Evolutionary conservation across 1,139 yeast species (phyloP).

Genomic region (Debaryomyces sp.): DNA sequence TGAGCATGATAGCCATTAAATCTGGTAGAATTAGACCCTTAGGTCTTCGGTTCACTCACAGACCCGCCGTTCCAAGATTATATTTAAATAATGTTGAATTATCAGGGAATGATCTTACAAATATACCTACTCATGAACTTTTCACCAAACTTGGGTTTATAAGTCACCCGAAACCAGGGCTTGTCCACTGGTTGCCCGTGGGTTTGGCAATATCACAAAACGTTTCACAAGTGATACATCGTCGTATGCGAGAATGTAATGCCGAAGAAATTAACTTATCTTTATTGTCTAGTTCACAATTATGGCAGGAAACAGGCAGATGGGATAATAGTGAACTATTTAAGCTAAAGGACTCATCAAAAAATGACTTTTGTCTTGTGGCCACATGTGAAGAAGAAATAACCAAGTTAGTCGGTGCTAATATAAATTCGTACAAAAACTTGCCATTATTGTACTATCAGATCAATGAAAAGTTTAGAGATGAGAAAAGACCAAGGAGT

Average conservation of each 20-base stretch:
- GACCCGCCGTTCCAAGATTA: slow-evolving; percentile 31
- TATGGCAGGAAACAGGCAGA: slow-evolving; percentile 81
- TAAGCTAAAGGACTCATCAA: slow-evolving; percentile 54
- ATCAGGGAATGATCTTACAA: slow-evolving; percentile 16
- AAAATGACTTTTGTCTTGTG: slow-evolving; percentile 63
- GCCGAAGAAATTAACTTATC: slow-evolving; percentile 73
- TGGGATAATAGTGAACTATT: slow-evolving; percentile 68
- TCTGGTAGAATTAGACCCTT: background rate
- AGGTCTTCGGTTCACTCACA: slow-evolving; percentile 3
- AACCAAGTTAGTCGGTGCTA: slow-evolving; percentile 62
- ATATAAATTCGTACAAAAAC: slow-evolving; percentile 61
- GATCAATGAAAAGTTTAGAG: slow-evolving; percentile 79
- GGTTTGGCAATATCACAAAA: slow-evolving; percentile 66
- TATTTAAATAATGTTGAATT: slow-evolving; percentile 26
- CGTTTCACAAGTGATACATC: slow-evolving; percentile 59
- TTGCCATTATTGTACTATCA: slow-evolving; percentile 80
- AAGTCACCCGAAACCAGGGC: slow-evolving; percentile 66
- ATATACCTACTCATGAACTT: slow-evolving; percentile 50
- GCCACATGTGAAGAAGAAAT: slow-evolving; percentile 97
- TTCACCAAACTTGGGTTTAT: slow-evolving; percentile 60
- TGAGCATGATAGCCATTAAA: background rate
- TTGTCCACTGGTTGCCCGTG: slow-evolving; percentile 77
- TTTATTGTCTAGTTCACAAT: slow-evolving; percentile 56
- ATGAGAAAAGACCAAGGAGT: slow-evolving; percentile 88
- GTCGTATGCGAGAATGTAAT: slow-evolving; percentile 57